Conservation (phyloP, 2,329 filamentous ascomycete genomes). For the Ophiostoma sp. region DNA sequence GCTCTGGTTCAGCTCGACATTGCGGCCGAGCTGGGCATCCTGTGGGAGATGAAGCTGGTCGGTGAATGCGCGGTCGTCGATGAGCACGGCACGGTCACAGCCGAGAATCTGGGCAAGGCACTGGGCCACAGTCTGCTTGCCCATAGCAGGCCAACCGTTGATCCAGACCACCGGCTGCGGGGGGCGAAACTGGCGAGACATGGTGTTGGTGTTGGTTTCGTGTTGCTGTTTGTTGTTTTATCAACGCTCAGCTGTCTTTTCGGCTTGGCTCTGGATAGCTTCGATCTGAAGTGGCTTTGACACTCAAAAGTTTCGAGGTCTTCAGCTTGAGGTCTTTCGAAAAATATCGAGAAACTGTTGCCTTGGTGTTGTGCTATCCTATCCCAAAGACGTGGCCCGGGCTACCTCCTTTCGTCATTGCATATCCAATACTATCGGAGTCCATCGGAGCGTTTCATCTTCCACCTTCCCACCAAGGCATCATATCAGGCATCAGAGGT, state of each 20-base stretch:
- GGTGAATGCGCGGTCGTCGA: conserved; percentile 26
- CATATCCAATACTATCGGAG: not conserved
- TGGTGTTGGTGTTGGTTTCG: not conserved
- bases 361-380: not conserved
- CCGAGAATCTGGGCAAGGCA: conserved; percentile 33
- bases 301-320: too few relatives aligned
- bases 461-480: not conserved
- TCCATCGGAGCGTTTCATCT: not conserved
- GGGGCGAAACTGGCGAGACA: not conserved
- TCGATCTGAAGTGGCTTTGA: too few relatives aligned
- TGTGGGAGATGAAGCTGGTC: conserved; percentile 23
- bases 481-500: not conserved
- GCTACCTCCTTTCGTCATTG: not conserved
- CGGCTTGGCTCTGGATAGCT: not conserved
- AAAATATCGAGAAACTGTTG: not conserved
- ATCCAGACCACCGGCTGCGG: conserved; percentile 33
- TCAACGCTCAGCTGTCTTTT: not conserved
- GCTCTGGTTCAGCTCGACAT: conserved; percentile 5
- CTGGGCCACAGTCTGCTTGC: conserved; percentile 35
- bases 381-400: not conserved
- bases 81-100: conserved; percentile 32
- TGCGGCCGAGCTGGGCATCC: conserved; percentile 17
- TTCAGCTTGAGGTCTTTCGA: too few relatives aligned
- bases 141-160: conserved; percentile 35
- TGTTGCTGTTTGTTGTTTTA: not conserved